Conservation (phyloP, 176 grass and related monocot species). For the Oryza meyeriana region DNA sequence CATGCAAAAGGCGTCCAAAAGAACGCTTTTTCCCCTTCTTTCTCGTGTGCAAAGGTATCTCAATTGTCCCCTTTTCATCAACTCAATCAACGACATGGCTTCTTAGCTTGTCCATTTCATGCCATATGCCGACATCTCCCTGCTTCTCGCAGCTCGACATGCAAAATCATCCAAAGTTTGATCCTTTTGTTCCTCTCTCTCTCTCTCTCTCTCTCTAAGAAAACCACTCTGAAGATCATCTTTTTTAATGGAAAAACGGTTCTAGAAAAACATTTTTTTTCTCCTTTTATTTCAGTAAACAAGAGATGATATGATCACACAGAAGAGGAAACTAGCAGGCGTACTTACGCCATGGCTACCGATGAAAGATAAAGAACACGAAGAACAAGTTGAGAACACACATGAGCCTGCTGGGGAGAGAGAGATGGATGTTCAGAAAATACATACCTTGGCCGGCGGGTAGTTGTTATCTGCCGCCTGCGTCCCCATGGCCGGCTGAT, state of each 20-base stretch:
- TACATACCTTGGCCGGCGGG: constrained; percentile 13
- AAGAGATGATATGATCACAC: neutral
- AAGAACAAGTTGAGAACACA: neutral
- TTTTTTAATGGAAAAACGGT: neutral
- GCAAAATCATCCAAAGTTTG: neutral
- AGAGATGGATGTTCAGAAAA: neutral
- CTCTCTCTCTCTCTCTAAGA: neutral
- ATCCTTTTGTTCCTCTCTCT: neutral
- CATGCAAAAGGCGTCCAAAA: constrained; percentile 33
- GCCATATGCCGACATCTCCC: neutral
- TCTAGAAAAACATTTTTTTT: neutral
- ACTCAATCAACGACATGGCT: neutral
- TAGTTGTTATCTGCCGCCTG: neutral
- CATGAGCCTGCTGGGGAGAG: neutral
- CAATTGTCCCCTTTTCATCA: neutral
- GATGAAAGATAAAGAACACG: neutral
- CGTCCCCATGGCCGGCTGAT: constrained; percentile 31
- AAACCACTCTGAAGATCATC: too few species aligned
- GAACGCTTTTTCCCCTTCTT: neutral
- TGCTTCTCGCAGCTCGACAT: constrained; percentile 20
- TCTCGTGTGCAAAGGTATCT: neutral
- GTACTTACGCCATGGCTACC: neutral
- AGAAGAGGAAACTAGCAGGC: too few species aligned
- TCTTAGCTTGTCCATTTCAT: neutral
- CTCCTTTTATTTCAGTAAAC: neutral